phyloP scores from a whole-genome alignment of 192 early-diverging fungal genomes.

The Gryganskiella cystojenkinii region DNA sequence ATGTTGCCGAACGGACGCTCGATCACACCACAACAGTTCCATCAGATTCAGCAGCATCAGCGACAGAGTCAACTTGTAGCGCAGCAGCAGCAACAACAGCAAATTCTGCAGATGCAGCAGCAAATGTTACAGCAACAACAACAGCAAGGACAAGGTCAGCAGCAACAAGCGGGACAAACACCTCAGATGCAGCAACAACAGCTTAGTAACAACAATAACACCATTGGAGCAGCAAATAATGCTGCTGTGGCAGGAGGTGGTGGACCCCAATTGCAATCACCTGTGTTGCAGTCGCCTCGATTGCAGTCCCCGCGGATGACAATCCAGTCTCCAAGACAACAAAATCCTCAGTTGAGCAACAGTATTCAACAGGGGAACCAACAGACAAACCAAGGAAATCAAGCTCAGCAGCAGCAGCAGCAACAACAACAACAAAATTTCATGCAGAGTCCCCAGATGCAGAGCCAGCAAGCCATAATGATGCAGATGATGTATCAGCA shows the following conservation, averaged over 20 bases:
- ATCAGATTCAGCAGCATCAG: slow-evolving; percentile 15
- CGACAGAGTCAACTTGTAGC: slow-evolving; percentile 1
- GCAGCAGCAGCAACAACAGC: slow-evolving; percentile 5
- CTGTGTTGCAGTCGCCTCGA: slow-evolving; percentile 29
- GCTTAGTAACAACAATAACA: neutral
- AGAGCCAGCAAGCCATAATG: slow-evolving; percentile 29
- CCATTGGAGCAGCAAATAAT: neutral
- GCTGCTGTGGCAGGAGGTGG: slow-evolving; percentile 1
- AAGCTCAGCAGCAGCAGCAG: neutral
- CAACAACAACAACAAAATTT: slow-evolving; percentile 31
- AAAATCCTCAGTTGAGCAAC: slow-evolving; percentile 11
- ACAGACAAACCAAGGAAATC: neutral
- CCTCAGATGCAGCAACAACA: neutral
- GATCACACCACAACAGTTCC: slow-evolving; percentile 31
- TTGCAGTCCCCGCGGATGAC: slow-evolving; percentile 41
- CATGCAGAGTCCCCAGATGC: slow-evolving; percentile 41
- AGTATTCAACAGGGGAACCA: too few species aligned
- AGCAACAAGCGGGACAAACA: slow-evolving; percentile 17
- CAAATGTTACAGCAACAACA: slow-evolving; percentile 4
- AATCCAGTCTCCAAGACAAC: slow-evolving; percentile 35
- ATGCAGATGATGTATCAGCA: slow-evolving; percentile 29
- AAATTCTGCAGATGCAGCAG: slow-evolving; percentile 5
- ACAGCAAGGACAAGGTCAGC: slow-evolving; percentile 12
- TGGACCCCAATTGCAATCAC: slow-evolving; percentile 31
- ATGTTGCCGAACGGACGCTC: slow-evolving; percentile 20